phyloP scores from a whole-genome alignment of 306 rosid genomes.

The Begonia loranthoides region DNA sequence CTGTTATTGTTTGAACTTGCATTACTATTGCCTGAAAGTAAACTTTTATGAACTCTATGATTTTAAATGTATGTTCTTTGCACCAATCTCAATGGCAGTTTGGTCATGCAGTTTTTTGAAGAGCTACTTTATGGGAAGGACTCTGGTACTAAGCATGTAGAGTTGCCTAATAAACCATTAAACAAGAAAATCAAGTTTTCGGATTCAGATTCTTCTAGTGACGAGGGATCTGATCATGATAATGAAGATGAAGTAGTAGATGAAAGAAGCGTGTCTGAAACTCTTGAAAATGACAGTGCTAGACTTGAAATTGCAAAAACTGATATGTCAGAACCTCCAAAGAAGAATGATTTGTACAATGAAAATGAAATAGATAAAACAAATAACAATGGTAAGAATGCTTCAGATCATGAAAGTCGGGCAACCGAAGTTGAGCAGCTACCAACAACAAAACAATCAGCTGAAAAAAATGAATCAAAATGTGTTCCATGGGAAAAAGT shows the following conservation, averaged over 20 bases:
- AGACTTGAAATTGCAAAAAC: constrained; percentile 13
- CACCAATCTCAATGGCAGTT: neutral
- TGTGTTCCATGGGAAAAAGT: constrained; percentile 21
- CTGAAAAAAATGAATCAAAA: constrained; percentile 26
- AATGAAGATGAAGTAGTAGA: constrained; percentile 21
- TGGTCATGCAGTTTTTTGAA: constrained; percentile 56
- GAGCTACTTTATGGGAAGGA: constrained; percentile 51
- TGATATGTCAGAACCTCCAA: constrained; percentile 24
- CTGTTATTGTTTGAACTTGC: neutral
- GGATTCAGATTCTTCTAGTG: constrained; percentile 54
- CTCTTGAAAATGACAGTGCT: constrained; percentile 14
- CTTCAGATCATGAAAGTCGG: constrained; percentile 10
- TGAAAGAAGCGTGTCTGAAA: constrained; percentile 26
- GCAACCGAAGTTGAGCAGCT: constrained; percentile 32
- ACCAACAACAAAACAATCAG: constrained; percentile 47
- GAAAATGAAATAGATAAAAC: constrained; percentile 20
- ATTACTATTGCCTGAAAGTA: too few relatives aligned
- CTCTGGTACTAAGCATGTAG: constrained; percentile 18
- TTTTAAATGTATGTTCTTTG: too few relatives aligned
- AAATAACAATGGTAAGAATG: constrained; percentile 19
- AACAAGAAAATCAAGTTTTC: constrained; percentile 69
- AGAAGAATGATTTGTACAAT: constrained; percentile 17
- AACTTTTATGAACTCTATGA: too few relatives aligned
- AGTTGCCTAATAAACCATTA: constrained; percentile 30
- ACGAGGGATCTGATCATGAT: constrained; percentile 18